Percentiles rank a stretch among this genome's conserved stretches.
phyloP scores from a whole-genome alignment of 2,329 filamentous ascomycete genomes.

The Neofusicoccum ribis region DNA sequence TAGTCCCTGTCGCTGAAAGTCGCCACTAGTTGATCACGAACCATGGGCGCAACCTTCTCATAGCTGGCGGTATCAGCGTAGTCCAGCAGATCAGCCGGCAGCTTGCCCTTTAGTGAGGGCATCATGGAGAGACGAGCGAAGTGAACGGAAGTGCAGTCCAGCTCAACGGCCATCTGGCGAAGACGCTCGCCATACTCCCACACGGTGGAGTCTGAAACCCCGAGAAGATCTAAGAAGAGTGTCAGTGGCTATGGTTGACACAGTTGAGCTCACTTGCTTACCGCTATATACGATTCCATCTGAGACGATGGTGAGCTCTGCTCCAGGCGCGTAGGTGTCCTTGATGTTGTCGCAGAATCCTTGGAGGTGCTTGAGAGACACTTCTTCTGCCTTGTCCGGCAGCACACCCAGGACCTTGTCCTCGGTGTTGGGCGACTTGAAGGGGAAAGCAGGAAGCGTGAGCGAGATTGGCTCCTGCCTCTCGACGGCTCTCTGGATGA shows the following conservation, averaged over 20 bases:
- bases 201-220: constrained; percentile 43
- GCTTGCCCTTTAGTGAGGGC: constrained; percentile 6
- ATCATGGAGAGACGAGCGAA: constrained; percentile 35
- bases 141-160: constrained; percentile 34
- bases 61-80: constrained; percentile 23
- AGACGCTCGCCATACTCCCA: constrained; percentile 44
- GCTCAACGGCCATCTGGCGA: constrained; percentile 37
- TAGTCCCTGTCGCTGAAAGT: constrained; percentile 30
- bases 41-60: constrained; percentile 24
- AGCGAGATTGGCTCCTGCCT: constrained; percentile 29
- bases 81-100: constrained; percentile 35
- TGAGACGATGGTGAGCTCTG: constrained; percentile 44
- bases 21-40: constrained; percentile 29
- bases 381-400: constrained; percentile 46
- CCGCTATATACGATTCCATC: constrained; percentile 47
- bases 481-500: constrained; percentile 26
- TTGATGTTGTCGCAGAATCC: constrained; percentile 42
- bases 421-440: constrained; percentile 59
- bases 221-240: constrained; percentile 36
- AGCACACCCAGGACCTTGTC: constrained; percentile 56
- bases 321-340: constrained; percentile 42
- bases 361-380: constrained; percentile 44
- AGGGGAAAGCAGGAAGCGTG: constrained; percentile 59
- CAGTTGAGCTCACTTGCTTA: constrained; percentile 14
- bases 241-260: neutral